Base-by-base conservation (phyloP, 345 rosid species). In the Excoecaria agallocha region DNA sequence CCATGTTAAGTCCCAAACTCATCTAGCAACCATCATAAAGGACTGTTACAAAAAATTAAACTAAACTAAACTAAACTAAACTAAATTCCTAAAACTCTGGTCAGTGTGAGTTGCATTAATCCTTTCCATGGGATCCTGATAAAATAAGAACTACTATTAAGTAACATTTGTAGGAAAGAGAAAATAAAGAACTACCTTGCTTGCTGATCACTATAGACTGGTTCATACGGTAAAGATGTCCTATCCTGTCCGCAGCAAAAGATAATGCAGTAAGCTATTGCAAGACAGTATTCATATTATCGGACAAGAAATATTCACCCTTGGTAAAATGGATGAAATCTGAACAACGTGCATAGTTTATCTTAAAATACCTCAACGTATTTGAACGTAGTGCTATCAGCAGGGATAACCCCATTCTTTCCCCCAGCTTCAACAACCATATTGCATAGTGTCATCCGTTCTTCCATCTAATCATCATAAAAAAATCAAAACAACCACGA, bases 351-450 rank as follows among this genome's bases (percentile, higher is more conserved):
- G 20, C 20, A 74, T 8, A 8, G 59, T 57, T 55, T 15, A 60
- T 30, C 35, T 19, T 13, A 52, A 45, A 43, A 66, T 11, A 93
- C 99, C 97, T 93, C 92, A 70, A 95, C 92, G 76, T 95, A 95
- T 83, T 91, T 85, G 72, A 87, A 89, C 69, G 99, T 95, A 5
- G 93, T 95, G 80, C 84, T 80, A 82, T 95, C 99, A 76, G 98
- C 94, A 19, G 98, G 97, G 69, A 95, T 85, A 59, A 95, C 89
- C 63, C 99, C 99, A 73, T 95, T 95, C 87, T 93, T 95, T 50
- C 96, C 99, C 74, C 99, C 97, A 76, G 98, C 99, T 88, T 95
- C 99, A 52, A 95, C 81, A 63, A 91, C 99, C 99, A 95, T 95
- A 81, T 91, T 93, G 87, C 99, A 95, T 17, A 95, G 74, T 7